These are phyloP conservation scores for Candida ipomoeae DNA, from an alignment of 805 yeast species.

Conservation along the genomic window DNA sequence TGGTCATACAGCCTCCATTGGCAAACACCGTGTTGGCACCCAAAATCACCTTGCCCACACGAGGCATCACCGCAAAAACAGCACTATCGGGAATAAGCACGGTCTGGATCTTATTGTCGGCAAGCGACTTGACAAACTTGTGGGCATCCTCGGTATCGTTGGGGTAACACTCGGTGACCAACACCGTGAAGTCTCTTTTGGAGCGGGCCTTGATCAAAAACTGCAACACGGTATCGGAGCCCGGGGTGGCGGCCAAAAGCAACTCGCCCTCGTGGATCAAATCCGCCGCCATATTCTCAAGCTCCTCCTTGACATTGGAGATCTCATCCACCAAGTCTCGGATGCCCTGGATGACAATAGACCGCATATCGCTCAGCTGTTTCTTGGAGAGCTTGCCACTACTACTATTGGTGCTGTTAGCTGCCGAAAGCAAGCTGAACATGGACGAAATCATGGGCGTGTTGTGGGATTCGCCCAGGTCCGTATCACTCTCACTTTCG, in stretches of 20 bases:
- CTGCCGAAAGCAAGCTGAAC: conserved; percentile 76
- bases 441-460: conserved; percentile 66
- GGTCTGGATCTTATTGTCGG: conserved; percentile 83
- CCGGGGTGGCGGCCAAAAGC: conserved; percentile 89
- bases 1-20: conserved; percentile 90
- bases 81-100: conserved; percentile 91
- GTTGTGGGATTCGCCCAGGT: conserved; percentile 38
- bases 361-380: conserved; percentile 64
- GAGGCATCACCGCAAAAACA: conserved; percentile 91
- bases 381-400: conserved; percentile 32
- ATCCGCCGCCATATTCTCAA: conserved; percentile 87
- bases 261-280: conserved; percentile 90
- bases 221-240: conserved; percentile 81
- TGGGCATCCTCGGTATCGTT: conserved; percentile 78
- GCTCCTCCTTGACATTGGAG: conserved; percentile 81
- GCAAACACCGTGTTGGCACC: conserved; percentile 93
- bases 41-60: conserved; percentile 92
- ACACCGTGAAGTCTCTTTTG: conserved; percentile 86
- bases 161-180: conserved; percentile 90
- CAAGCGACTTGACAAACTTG: conserved; percentile 69
- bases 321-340: conserved; percentile 91
- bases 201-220: conserved; percentile 81
- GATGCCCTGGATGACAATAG: conserved; percentile 86
- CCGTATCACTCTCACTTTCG: conserved; percentile 68
- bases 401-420: conserved; percentile 20